These are phyloP conservation scores for Lepiota brunneoincarnata DNA, from an alignment of 768 basidiomycete genomes.

Conservation along the genomic window DNA sequence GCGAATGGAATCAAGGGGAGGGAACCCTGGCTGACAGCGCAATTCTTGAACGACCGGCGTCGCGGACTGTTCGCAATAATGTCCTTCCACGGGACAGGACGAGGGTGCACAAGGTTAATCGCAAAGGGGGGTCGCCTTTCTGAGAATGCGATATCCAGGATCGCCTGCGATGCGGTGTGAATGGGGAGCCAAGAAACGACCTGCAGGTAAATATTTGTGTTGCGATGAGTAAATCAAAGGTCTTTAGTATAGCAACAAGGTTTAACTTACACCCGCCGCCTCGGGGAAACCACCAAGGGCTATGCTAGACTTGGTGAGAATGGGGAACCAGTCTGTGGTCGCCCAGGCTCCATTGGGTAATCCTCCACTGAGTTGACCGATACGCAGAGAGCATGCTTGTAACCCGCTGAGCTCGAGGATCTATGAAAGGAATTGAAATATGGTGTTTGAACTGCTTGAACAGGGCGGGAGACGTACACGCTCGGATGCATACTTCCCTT, in stretches of 20 bases:
- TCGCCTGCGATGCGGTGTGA: slow-evolving; percentile 22
- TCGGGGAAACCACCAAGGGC: slow-evolving; percentile 26
- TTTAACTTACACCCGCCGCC: slow-evolving; percentile 22
- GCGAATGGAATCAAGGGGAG: neutral
- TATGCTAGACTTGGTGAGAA: slow-evolving; percentile 32
- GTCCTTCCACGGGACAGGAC: slow-evolving; percentile 27
- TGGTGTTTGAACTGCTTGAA: neutral
- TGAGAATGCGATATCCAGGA: slow-evolving; percentile 29
- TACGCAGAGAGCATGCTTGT: slow-evolving; percentile 26
- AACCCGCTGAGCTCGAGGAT: slow-evolving; percentile 28
- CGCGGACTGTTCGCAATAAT: slow-evolving; percentile 19
- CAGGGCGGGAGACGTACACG: slow-evolving; percentile 20
- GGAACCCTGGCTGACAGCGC: neutral
- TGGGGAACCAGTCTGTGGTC: slow-evolving; percentile 36
- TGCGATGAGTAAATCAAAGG: no score
- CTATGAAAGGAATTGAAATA: slow-evolving; percentile 12
- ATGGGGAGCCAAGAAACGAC: slow-evolving; percentile 33
- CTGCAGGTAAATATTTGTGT: slow-evolving; percentile 14
- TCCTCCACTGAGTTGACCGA: slow-evolving; percentile 39
- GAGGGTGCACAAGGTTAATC: slow-evolving; percentile 35
- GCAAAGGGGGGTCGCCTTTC: slow-evolving; percentile 15
- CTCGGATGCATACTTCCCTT: slow-evolving; percentile 35
- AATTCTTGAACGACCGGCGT: neutral
- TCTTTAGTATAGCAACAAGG: neutral
- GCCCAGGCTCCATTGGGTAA: slow-evolving; percentile 35